Evolutionary conservation across 2,329 filamentous ascomycete species (phyloP), one percentile per base, ranked within the genome.

Genomic region (Aotearoamyces nothofagi): DNA sequence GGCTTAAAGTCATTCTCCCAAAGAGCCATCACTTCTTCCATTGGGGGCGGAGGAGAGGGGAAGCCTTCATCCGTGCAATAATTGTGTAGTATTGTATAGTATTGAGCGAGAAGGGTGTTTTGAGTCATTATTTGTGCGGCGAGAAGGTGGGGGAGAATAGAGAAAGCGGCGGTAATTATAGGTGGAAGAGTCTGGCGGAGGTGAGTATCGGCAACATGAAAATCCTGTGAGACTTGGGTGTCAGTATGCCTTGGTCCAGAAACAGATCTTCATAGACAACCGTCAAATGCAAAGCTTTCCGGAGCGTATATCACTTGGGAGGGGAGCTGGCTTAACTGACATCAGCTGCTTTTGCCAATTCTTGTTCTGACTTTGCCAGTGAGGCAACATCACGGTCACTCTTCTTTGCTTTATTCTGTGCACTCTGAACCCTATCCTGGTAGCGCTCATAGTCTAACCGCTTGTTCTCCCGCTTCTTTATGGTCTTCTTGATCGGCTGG

Each of bases 381-480:
- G 69, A 62, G 5, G 63, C 60, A 45, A 84, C 81, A 34, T 92
- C 83, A 43, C 80, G 76, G 33, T 80, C 67, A 3, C 69, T 73
- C 32, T 73, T 69, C 20, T 68, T 74, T 13, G 66, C 57, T 51
- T 90, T 90, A 48, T 74, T 75, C 40, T 72, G 61, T 22, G 74
- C 63, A 42, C 69, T 71, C 44, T 79, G 75, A 19, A 75, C 72
- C 36, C 74, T 72, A 41, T 74, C 69, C 50, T 81, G 73, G 40
- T 75, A 75, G 41, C 78, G 70, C 53, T 92, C 83, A 46, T 74
- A 90, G 49, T 92, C 83, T 34, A 86, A 50, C 30, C 82, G 76
- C 54, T 74, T 80, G 43, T 86, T 79, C 47, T 90, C 80, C 26
- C 83, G 63, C 52, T 82, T 84, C 56, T 87, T 90, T 45, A 92